Evolutionary conservation across 805 yeast species (phyloP).

Genomic region (Myxozyma monticola): DNA sequence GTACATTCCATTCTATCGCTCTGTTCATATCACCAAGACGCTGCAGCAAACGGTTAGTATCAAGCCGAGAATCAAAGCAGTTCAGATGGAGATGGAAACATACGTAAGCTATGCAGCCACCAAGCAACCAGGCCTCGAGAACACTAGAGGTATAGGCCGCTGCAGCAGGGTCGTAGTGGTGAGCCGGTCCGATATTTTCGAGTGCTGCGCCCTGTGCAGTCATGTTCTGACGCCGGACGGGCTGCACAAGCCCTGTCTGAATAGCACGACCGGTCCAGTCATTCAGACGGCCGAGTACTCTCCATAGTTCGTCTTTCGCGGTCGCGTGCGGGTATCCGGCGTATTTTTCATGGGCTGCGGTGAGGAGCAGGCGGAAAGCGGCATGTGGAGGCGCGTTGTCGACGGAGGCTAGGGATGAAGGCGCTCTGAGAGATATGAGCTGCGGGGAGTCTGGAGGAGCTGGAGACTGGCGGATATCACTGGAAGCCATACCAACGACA

Average conservation of each 20-base stretch:
- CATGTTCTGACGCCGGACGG: background rate
- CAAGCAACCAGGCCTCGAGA: slow-evolving; percentile 32
- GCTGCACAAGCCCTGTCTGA: slow-evolving; percentile 8
- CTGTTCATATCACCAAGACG: slow-evolving; percentile 23
- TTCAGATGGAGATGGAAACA: slow-evolving; percentile 6
- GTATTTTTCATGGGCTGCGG: slow-evolving; percentile 15
- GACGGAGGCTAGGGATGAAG: too few species aligned
- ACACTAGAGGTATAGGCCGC: slow-evolving; percentile 10
- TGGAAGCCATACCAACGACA: slow-evolving; percentile 12
- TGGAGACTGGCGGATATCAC: slow-evolving; percentile 3
- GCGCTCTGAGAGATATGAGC: too few species aligned
- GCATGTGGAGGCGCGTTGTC: slow-evolving; percentile 1
- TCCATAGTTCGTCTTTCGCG: slow-evolving; percentile 21
- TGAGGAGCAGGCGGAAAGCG: slow-evolving; percentile 21
- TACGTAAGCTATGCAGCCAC: slow-evolving; percentile 35
- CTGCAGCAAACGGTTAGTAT: slow-evolving; percentile 4
- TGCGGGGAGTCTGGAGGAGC: slow-evolving; percentile 2
- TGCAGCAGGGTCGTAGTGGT: slow-evolving; percentile 1
- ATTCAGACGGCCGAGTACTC: slow-evolving; percentile 15
- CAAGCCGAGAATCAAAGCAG: background rate
- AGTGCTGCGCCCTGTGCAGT: background rate
- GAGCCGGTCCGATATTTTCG: background rate
- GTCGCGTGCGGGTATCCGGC: slow-evolving; percentile 22
- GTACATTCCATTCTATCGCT: slow-evolving; percentile 25
- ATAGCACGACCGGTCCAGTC: slow-evolving; percentile 9